Base-by-base conservation (phyloP, 306 rosid genomes). In the Cicer pinnatifidum region DNA sequence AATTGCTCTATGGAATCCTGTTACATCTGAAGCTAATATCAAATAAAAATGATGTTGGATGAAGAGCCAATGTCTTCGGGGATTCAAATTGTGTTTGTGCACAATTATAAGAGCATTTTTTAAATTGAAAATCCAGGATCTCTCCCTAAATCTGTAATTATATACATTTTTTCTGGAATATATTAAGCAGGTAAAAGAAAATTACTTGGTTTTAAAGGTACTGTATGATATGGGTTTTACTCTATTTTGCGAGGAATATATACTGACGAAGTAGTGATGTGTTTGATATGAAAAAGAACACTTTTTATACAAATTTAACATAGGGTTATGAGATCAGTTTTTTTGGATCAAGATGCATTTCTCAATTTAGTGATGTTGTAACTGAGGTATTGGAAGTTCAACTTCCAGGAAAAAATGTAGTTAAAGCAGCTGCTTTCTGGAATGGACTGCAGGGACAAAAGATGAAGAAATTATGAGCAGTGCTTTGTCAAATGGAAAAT, bases 381-480 rank as follows among this genome's bases (percentile, higher is more conserved):
- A 57, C 35, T 45, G 78, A 89, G 97, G 96, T 89, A 23, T 71
- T 89, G 84, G 96, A 89, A 79, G 78, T 88, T 88, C 97, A 92
- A 81, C 86, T 84, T 81, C 96, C 97, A 19, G 96, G 96, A 2
- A 93, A 89, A 83, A 88, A 91, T 83, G 91, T 78, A 0, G 81
- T 88, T 44, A 86, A 66, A 1, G 92, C 96, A 19, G 80, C 88
- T 78, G 86, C 97, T 71, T 91, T 94, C 71, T 94, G 96, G 98
- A 91, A 94, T 74, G 98, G 98, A n/a, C 76, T 91, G 77, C 89
- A 88, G 13, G 94, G 97, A 40, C 86, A 88, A 75, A 86, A 79
- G 80, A 80, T 91, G 67, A 91, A 89, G 90, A 88, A n/a, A 66
- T 52, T 83, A 52, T 78, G 71, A 82, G 65, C 75, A 77, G 56